Percentiles rank a stretch among this genome's conserved stretches.
These are phyloP conservation scores for Backusella tarrabulga DNA, from an alignment of 192 early-diverging fungal genomes.

Conservation along the genomic window DNA sequence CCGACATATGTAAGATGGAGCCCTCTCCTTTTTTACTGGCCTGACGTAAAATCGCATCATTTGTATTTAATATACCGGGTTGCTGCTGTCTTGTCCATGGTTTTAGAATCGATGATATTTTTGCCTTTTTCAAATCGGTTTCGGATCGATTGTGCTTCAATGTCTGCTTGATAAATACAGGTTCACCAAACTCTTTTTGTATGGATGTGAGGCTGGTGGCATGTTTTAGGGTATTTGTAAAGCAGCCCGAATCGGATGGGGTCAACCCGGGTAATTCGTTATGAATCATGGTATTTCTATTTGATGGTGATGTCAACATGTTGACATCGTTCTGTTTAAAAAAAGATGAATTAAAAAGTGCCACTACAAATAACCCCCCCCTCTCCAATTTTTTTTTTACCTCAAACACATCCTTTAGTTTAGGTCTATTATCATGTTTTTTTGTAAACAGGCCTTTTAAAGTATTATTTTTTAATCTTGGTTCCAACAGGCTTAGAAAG, in stretches of 20 bases:
- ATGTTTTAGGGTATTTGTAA: not conserved
- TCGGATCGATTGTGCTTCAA: constrained; percentile 32
- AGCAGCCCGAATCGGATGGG: constrained; percentile 2
- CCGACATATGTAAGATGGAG: constrained; percentile 44
- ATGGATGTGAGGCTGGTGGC: constrained; percentile 14
- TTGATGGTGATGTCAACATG: constrained; percentile 24
- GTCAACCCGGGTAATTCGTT: not conserved
- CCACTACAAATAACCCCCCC: not conserved
- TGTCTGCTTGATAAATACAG: constrained; percentile 21
- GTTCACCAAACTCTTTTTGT: constrained; percentile 22
- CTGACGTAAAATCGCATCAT: not conserved
- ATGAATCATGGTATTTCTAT: constrained; percentile 17
- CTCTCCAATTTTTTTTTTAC: not conserved
- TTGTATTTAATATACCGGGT: not conserved
- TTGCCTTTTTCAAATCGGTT: constrained; percentile 18
- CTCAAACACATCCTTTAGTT: not conserved
- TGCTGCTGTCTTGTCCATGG: not conserved
- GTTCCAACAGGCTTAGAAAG: not conserved
- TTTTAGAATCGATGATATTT: constrained; percentile 4
- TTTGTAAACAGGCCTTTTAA: not conserved
- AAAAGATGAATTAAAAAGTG: not conserved
- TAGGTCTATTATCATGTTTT: not conserved
- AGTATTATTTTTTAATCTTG: not conserved
- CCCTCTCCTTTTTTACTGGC: constrained; percentile 10
- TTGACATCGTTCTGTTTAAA: not conserved